phyloP scores from a whole-genome alignment of 345 rosid species.

The Geranium rotundifolium region DNA sequence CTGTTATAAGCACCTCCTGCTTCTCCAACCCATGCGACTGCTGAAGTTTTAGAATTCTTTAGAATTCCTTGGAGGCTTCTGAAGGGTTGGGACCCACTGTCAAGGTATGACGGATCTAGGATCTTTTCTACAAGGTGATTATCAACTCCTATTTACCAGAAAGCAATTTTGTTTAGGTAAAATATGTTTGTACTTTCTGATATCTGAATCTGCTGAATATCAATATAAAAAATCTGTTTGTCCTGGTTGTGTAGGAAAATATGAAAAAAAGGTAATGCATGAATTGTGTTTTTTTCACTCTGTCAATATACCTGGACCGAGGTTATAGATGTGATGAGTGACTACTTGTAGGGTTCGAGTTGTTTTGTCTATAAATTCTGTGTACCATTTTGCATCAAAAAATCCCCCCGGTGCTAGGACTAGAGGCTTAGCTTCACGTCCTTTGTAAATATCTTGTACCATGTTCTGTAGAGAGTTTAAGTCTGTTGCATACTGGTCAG shows the following conservation, averaged over 20 bases:
- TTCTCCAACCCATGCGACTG: constrained; percentile 61
- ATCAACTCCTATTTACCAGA: constrained; percentile 27
- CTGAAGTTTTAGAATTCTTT: constrained; percentile 22
- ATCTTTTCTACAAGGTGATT: constrained; percentile 33
- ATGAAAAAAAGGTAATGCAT: not conserved
- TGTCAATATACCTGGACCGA: constrained; percentile 30
- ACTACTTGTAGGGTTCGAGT: constrained; percentile 31
- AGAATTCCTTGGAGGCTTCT: constrained; percentile 26
- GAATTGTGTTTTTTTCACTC: not conserved
- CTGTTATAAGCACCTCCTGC: constrained; percentile 59
- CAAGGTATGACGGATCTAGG: constrained; percentile 34
- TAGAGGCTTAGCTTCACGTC: constrained; percentile 25
- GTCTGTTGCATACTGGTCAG: constrained; percentile 35
- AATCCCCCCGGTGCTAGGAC: constrained; percentile 47
- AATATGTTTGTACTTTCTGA: not conserved
- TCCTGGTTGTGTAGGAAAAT: no score
- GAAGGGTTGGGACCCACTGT: constrained; percentile 16
- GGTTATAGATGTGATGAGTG: constrained; percentile 57
- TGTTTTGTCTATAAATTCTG: constrained; percentile 23
- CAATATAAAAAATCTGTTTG: not conserved
- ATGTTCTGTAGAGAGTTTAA: constrained; percentile 14
- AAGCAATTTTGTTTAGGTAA: not conserved
- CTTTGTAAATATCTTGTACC: constrained; percentile 19
- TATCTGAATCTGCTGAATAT: not conserved
- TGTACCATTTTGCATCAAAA: constrained; percentile 25